These are phyloP conservation scores for Sporisorium iseilematis-ciliati DNA, from an alignment of 1,284 basidiomycete species.

Conservation along the genomic window DNA sequence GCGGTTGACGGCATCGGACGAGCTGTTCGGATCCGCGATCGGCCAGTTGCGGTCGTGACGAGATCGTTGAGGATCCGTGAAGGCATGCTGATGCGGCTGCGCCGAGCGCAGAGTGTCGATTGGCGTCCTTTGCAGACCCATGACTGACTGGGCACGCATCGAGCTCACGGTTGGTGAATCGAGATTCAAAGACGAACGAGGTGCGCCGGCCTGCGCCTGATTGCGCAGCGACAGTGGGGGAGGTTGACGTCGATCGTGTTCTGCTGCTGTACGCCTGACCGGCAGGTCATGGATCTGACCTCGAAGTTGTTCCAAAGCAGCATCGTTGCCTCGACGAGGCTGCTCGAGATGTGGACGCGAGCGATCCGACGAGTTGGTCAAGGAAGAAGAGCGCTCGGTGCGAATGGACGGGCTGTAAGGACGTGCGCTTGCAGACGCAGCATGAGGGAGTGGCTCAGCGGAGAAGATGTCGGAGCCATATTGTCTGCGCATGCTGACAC, in stretches of 20 bases:
- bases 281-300: constrained; percentile 33
- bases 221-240: constrained; percentile 14
- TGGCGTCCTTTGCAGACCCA: constrained; percentile 35
- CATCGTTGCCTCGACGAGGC: constrained; percentile 17
- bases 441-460: constrained; percentile 28
- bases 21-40: constrained; percentile 17
- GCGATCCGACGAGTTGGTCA: constrained; percentile 32
- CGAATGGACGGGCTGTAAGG: constrained; percentile 24
- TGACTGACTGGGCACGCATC: constrained; percentile 34
- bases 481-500: constrained; percentile 51
- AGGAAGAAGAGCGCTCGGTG: constrained; percentile 25
- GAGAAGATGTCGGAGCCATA: constrained; percentile 56
- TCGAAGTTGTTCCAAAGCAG: constrained; percentile 23
- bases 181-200: constrained; percentile 33
- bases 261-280: constrained; percentile 14
- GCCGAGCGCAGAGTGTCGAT: constrained; percentile 16
- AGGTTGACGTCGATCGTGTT: constrained; percentile 15
- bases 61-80: constrained; percentile 40
- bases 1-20: constrained; percentile 34
- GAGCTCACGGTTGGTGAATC: constrained; percentile 27
- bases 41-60: constrained; percentile 30
- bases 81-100: constrained; percentile 29
- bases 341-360: constrained; percentile 15
- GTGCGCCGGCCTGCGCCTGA: constrained; percentile 13
- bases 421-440: constrained; percentile 6